Evolutionary conservation across 2,329 filamentous ascomycete genomes (phyloP), one percentile per base, ranked within the genome.

Genomic region (Fusarium newnesense): DNA sequence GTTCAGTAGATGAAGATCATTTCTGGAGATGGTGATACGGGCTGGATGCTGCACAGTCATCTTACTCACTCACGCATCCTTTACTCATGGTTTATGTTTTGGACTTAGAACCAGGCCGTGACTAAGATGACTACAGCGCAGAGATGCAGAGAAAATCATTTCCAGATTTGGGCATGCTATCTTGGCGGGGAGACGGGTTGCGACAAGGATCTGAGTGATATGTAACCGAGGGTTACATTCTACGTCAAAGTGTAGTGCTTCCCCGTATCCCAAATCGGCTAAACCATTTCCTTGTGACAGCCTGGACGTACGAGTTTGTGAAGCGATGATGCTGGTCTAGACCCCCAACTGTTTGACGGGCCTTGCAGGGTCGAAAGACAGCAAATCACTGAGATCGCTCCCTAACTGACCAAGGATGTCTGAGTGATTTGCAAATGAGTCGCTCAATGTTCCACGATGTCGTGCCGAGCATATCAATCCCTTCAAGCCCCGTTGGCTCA

Each of bases 71-170:
- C 11, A 13, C 2, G 21, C 10, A 37, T 11, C 24, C 5, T 36
- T 26, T n/a, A 24, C 8, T 28, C 32, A 37, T 19, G 18, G 16
- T 18, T 28, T 8, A 18, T 24, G 32, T 16, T 26, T 26, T 52
- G 12, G 32, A 24, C 24, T 24, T 24, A 24, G 2, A 43, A 24
- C 34, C 21, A 40, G 9, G 21, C 11, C 15, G 18, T 43, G 50
- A 56, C 53, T 43, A 56, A 56, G 53, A 56, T 56, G 37, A 56
- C 53, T 56, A 56, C 21, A 10, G 21, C 28, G 15, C 53, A 13
- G 28, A 28, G 37, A 19, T 11, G 39, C 4, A 2, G 8, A n/a
- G 53, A 26, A n/a, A 43, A 56, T 40, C 12, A 36, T n/a, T 42
- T 42, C 37, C 15, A 7, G 9, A 56, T 56, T 12, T 8, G 26